Conservation (phyloP, 208 protist species). For the Trichomonas gallinae region DNA sequence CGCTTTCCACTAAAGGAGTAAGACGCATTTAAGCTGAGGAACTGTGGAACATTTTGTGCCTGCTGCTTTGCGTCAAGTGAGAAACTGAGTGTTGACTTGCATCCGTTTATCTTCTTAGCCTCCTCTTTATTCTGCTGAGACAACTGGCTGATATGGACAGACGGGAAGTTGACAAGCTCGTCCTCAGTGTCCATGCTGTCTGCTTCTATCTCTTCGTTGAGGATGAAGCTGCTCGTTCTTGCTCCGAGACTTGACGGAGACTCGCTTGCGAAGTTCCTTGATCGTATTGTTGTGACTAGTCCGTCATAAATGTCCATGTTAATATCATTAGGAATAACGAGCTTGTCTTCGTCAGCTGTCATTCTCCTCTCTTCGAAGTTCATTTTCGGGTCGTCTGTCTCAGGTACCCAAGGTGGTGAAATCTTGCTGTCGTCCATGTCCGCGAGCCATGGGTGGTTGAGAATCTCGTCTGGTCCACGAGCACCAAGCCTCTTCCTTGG, state of each 20-base stretch:
- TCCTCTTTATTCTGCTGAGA: neutral
- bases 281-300: neutral
- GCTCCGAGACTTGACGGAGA: neutral
- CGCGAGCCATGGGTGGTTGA: neutral
- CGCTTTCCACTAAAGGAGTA: neutral
- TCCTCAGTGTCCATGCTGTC: neutral
- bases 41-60: neutral
- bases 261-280: neutral
- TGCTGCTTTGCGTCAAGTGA: neutral
- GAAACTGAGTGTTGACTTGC: neutral
- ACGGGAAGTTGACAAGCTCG: neutral
- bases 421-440: neutral
- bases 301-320: neutral
- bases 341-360: neutral
- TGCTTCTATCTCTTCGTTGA: neutral
- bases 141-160: neutral
- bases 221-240: neutral
- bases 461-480: neutral
- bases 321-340: neutral
- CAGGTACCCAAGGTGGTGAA: neutral
- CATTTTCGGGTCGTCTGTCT: neutral
- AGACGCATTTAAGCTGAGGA: neutral
- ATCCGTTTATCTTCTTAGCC: neutral
- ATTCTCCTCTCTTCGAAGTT: neutral
- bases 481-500: slow-evolving; percentile 23